Conservation (phyloP, 2,329 filamentous ascomycete genomes). For the Penicillium sp. region DNA sequence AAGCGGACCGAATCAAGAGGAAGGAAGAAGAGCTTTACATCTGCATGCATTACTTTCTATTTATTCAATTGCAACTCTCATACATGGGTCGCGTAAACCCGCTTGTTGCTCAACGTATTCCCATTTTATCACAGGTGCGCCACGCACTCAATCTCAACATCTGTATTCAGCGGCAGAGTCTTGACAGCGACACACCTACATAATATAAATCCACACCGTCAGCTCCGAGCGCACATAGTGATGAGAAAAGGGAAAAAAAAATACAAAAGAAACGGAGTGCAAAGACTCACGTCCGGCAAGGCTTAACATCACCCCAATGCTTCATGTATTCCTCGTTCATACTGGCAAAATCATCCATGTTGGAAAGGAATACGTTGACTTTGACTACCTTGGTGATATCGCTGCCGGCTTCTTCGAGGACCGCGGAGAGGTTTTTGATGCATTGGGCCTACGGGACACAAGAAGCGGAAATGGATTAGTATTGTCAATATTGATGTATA, state of each 20-base stretch:
- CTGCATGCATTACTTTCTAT: not conserved
- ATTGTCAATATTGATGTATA: not conserved
- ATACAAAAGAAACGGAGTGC: not conserved
- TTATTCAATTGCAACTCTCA: not conserved
- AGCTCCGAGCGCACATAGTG: not conserved
- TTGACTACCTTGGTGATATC: constrained; percentile 67
- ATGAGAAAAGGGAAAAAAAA: not conserved
- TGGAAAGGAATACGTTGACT: constrained; percentile 68
- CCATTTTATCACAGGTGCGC: constrained; percentile 26
- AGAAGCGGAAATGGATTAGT: constrained; percentile 9
- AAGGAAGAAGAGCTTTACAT: not conserved
- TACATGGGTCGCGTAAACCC: no score
- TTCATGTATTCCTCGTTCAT: constrained; percentile 88
- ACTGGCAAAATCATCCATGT: constrained; percentile 70
- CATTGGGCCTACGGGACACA: constrained; percentile 51
- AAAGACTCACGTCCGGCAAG: constrained; percentile 45
- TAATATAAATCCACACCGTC: not conserved
- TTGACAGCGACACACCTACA: constrained; percentile 79
- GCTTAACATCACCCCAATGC: constrained; percentile 69
- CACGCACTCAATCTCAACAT: constrained; percentile 89
- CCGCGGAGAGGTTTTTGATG: constrained; percentile 62
- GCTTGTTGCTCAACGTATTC: no score
- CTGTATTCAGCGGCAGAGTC: constrained; percentile 81
- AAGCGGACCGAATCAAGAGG: not conserved
- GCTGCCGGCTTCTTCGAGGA: constrained; percentile 66